Percentiles rank a stretch among this genome's conserved stretches.
phyloP scores from a whole-genome alignment of 1,139 yeast genomes.

The Hanseniaspora sp. region DNA sequence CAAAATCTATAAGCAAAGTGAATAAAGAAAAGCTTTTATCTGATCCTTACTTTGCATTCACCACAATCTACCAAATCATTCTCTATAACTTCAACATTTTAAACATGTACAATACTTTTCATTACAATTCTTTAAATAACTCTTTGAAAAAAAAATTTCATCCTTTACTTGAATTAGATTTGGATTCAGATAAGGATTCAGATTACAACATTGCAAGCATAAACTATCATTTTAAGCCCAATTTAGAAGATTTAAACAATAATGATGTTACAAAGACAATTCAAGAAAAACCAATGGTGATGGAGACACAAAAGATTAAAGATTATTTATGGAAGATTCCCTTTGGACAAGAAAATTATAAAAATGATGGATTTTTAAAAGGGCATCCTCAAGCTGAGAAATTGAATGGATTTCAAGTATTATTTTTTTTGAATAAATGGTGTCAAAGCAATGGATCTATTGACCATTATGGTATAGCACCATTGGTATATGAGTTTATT shows the following conservation, averaged over 20 bases:
- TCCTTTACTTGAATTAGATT: slow-evolving; percentile 6
- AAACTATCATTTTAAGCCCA: slow-evolving; percentile 2
- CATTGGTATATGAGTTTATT: slow-evolving; percentile 1
- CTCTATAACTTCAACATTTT: neutral
- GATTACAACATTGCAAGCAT: slow-evolving; percentile 1
- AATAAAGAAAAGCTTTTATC: slow-evolving; percentile 3
- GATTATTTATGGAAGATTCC: neutral
- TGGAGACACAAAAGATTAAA: neutral
- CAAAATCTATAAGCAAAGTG: neutral
- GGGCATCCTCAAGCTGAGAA: slow-evolving; percentile 10
- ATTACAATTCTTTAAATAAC: neutral
- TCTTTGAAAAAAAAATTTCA: slow-evolving; percentile 2
- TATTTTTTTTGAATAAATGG: slow-evolving; percentile 7
- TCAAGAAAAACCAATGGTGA: neutral
- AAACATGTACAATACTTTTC: slow-evolving; percentile 5
- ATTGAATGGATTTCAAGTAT: slow-evolving; percentile 11
- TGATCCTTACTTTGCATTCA: slow-evolving; percentile 10
- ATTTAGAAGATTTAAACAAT: neutral
- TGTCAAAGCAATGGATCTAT: slow-evolving; percentile 3
- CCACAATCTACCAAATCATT: neutral
- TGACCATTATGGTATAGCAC: neutral
- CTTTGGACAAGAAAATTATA: neutral
- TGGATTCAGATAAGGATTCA: neutral
- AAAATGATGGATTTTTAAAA: neutral
- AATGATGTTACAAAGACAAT: neutral